Evolutionary conservation across 148 eudicot genomes (phyloP), one percentile per base, ranked within the genome.

Genomic region (Talinum fruticosum): DNA sequence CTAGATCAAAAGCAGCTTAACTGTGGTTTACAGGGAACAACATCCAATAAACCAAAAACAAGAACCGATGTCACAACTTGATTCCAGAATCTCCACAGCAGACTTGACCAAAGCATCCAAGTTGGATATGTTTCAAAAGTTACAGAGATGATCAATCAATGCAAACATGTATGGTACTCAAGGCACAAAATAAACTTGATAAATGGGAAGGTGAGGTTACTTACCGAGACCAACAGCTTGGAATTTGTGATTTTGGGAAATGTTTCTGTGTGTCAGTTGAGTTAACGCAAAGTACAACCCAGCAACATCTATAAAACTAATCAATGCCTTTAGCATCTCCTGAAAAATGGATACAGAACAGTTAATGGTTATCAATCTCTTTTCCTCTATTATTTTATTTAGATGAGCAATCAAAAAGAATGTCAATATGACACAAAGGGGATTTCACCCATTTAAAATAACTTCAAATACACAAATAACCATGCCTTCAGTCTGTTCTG

Each of bases 201-300:
- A 32, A 33, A 77, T 38, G 26, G 23, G 45, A 72, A 73, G 69
- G 65, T 57, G 51, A 36, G 59, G 53, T 79, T 53, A 83, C 94
- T 87, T 59, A 96, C 99, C 99, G n/a, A 93, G 94, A 79, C 99
- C 99, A 87, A 96, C 97, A 74, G 99, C 97, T 86, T 96, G 99
- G 78, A 96, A 96, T 82, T 96, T 96, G 78, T 96, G 99, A 84
- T 93, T 93, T 80, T 96, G 99, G 69, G 99, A 96, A 70, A 96
- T 96, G 74, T 96, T 96, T 85, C 99, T 87, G 86, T 96, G 97
- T 66, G 97, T 90, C 77, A 93, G 82, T 73, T 96, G 97, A 75
- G 99, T 96, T 87, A 96, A 85, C 72, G 99, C 99, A 86, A 90
- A 93, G 85, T 96, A 96, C 59, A 96, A 90, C 69, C 99, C 99